Conservation (phyloP, 2,329 filamentous ascomycete species). For the Laburnicola sp. region DNA sequence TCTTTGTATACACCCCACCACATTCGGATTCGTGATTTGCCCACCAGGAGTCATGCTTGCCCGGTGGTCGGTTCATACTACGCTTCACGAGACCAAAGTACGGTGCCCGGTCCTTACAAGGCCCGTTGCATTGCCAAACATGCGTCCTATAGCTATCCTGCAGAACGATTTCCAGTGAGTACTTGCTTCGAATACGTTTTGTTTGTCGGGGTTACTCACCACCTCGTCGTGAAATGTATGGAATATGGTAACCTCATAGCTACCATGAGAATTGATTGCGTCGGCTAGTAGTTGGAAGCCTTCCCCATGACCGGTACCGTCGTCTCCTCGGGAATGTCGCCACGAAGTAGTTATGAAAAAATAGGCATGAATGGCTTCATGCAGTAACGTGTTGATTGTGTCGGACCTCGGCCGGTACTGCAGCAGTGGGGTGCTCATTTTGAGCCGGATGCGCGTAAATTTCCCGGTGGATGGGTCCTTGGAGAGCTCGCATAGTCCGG, state of each 20-base stretch:
- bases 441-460: slow-evolving; percentile 47
- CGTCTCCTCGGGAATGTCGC: slow-evolving; percentile 47
- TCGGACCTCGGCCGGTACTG: slow-evolving; percentile 50
- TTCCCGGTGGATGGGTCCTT: slow-evolving; percentile 43
- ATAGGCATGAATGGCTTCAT: slow-evolving; percentile 52
- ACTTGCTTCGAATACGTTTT: background rate
- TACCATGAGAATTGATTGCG: slow-evolving; percentile 50
- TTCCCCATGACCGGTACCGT: slow-evolving; percentile 48
- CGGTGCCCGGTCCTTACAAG: slow-evolving; percentile 43
- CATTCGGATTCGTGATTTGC: slow-evolving; percentile 45
- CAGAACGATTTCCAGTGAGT: background rate
- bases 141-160: slow-evolving; percentile 50
- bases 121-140: slow-evolving; percentile 50
- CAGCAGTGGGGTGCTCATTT: slow-evolving; percentile 50
- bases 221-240: slow-evolving; percentile 54
- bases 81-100: slow-evolving; percentile 52
- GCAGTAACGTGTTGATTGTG: slow-evolving; percentile 50
- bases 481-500: slow-evolving; percentile 51
- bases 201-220: background rate
- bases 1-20: slow-evolving; percentile 48
- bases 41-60: slow-evolving; percentile 50
- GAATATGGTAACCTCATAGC: slow-evolving; percentile 48
- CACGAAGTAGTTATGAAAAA: slow-evolving; percentile 52
- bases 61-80: slow-evolving; percentile 51
- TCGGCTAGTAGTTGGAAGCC: slow-evolving; percentile 50